Percentiles rank a stretch among this genome's conserved stretches.
phyloP scores from a whole-genome alignment of 192 early-diverging fungal genomes.

The Coemansia sp. region DNA sequence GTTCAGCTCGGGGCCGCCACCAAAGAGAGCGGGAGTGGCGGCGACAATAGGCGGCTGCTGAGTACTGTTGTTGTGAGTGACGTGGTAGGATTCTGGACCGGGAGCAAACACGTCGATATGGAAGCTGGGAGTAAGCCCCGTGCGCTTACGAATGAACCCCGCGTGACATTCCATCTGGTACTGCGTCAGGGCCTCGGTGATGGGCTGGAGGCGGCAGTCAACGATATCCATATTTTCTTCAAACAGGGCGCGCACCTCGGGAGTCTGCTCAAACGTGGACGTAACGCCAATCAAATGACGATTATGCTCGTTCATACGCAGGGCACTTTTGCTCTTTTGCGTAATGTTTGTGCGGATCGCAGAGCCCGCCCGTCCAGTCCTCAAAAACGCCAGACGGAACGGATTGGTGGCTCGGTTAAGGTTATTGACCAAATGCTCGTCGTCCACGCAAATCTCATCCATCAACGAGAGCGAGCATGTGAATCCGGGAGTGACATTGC shows the following conservation, averaged over 20 bases:
- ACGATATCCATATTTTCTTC: constrained; percentile 61
- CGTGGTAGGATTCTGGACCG: constrained; percentile 46
- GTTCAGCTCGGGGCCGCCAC: constrained; percentile 4
- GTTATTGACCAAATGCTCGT: constrained; percentile 47
- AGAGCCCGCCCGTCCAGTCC: constrained; percentile 20
- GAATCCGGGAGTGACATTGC: constrained; percentile 66
- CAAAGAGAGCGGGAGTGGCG: constrained; percentile 19
- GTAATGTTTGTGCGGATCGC: constrained; percentile 21
- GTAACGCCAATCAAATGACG: constrained; percentile 58
- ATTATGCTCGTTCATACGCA: constrained; percentile 25
- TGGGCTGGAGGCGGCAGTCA: constrained; percentile 37
- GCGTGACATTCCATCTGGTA: constrained; percentile 56
- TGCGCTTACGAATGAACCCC: constrained; percentile 58
- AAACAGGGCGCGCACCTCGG: constrained; percentile 58
- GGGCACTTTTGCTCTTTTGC: constrained; percentile 16
- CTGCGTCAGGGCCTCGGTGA: constrained; percentile 44
- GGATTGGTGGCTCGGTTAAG: constrained; percentile 30
- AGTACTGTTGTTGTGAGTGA: constrained; percentile 8
- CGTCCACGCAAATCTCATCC: constrained; percentile 50
- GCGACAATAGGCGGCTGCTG: not conserved
- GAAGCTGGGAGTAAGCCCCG: constrained; percentile 49
- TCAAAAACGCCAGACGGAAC: constrained; percentile 48
- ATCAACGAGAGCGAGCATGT: constrained; percentile 56
- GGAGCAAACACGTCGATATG: constrained; percentile 58
- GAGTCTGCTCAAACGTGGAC: constrained; percentile 54